Base-by-base conservation (phyloP, 2,329 filamentous ascomycete species). In the Blumeriella jaapii region DNA sequence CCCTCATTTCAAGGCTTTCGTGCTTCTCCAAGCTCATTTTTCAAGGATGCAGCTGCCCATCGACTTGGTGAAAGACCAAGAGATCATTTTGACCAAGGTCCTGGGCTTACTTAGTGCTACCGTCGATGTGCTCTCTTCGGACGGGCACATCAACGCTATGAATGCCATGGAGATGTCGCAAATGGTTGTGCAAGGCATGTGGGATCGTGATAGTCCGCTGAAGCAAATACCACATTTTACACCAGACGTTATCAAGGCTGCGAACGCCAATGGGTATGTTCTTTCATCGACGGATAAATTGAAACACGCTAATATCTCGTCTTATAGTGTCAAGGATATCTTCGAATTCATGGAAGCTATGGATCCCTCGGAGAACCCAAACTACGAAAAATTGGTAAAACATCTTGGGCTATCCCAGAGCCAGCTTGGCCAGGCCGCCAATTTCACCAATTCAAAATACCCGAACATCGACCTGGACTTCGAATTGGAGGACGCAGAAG, bases 321-420 rank as follows among this genome's bases (percentile, higher is more conserved):
- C 25, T 36, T 44, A 41, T 52, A 83, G 77, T 44, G 81, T 98
- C 64, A 87, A 85, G 52, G 89, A 96, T 51, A 79, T 98, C 46
- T 89, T 93, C 52, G 87, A 94, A 55, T 96, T 98, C 63, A 95
- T 96, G 82, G 89, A 96, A 50, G 82, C 85, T 45, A 98, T 98
- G 89, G 91, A 94, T 56, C 87, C 89, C 2, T 80, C 85, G 2
- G 89, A 94, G 59, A 94, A 95, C 58, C 65, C 81, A 25, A 70
- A 93, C 45, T 89, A 94, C 57, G 69, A 70, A 29, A 69, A 71
- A 19, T 68, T 98, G 19, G 71, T 96, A 46, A 78, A 84, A 55
- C 73, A 76, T 3, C 71, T 98, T 24, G 77, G 78, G 6, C 68
- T 98, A 26, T 77, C 78, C 36, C 84, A 93, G 58, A 71, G 69